Evolutionary conservation across 164 flowering plant species (phyloP).

Genomic region (Piper longum): DNA sequence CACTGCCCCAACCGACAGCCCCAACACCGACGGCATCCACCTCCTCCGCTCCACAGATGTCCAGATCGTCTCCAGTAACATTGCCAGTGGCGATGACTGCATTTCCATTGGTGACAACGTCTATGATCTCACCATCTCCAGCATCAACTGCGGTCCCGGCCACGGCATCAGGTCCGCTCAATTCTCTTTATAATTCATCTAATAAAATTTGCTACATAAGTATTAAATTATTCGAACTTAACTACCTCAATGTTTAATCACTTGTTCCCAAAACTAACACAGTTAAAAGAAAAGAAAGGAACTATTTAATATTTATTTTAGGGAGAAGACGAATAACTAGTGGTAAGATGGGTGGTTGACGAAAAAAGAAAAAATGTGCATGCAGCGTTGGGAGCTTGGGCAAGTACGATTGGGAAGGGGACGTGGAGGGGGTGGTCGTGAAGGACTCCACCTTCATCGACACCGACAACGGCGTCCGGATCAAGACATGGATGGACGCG

Average conservation of each 20-base stretch:
- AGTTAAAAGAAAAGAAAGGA: not conserved
- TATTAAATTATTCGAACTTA: slow-evolving; percentile 39
- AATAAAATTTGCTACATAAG: slow-evolving; percentile 18
- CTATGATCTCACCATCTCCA: slow-evolving; percentile 24
- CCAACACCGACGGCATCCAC: slow-evolving; percentile 76
- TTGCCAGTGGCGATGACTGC: slow-evolving; percentile 65
- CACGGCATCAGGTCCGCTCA: slow-evolving; percentile 51
- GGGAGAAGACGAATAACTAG: no score
- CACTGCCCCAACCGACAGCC: slow-evolving; percentile 45
- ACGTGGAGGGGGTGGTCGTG: slow-evolving; percentile 37
- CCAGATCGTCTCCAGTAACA: slow-evolving; percentile 17
- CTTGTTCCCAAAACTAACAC: slow-evolving; percentile 35
- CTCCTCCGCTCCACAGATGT: slow-evolving; percentile 31
- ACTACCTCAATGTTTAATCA: slow-evolving; percentile 20
- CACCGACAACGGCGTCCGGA: slow-evolving; percentile 48
- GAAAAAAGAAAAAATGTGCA: not conserved
- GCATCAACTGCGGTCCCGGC: slow-evolving; percentile 58
- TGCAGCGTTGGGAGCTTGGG: slow-evolving; percentile 56
- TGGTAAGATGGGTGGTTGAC: not conserved
- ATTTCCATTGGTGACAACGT: slow-evolving; percentile 58
- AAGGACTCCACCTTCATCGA: slow-evolving; percentile 31
- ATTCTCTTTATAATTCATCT: not conserved
- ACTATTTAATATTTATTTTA: not conserved
- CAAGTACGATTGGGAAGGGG: slow-evolving; percentile 32
- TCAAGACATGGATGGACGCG: slow-evolving; percentile 60